Evolutionary conservation across 495 filamentous ascomycete genomes (phyloP), one percentile per base, ranked within the genome.

Genomic region (Podospora australis): DNA sequence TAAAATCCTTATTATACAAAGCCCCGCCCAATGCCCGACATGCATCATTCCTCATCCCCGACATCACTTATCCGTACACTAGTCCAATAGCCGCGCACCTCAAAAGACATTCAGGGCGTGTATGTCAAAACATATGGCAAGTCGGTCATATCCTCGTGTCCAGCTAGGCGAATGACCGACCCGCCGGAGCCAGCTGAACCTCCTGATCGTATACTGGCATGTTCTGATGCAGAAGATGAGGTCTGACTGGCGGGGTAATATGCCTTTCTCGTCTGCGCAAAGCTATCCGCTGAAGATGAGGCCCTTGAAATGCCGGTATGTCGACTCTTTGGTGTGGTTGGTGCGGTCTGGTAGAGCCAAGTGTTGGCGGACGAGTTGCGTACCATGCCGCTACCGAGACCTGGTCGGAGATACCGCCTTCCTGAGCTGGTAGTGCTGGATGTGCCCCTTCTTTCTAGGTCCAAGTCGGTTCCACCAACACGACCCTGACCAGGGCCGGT

Each of bases 251-350:
- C 56, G 19, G 57, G 54, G 48, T 74, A 75, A 11, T 36, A 36
- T 19, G 62, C 62, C 11, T 53, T 52, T 25, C 65, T 56, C 4
- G 69, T 70, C 49, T 71, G 74, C 28, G 72, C 58, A 46, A 73
- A 74, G 51, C 67, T 74, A 26, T 66, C 66, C 7, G 53, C 32
- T 36, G n/a, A 49, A 43, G 66, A 70, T 1, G 62, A 63, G n/a
- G 61, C 55, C 22, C 63, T 56, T 19, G 65, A 55, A 3, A 56
- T 8, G n/a, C 28, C 58, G 6, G 61, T 60, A 10, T 48, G 48
- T 26, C 59, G 60, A 45, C 73, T 74, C 36, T 60, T 63, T 5
- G 76, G 76, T 10, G 76, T 78, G 5, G 70, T 75, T 5, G 76
- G 76, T 30, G 76, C 76, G 1, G 76, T 78, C 39, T 67, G 66